phyloP scores from a whole-genome alignment of 2,329 filamentous ascomycete species.

The Pseudogymnoascus sp. region DNA sequence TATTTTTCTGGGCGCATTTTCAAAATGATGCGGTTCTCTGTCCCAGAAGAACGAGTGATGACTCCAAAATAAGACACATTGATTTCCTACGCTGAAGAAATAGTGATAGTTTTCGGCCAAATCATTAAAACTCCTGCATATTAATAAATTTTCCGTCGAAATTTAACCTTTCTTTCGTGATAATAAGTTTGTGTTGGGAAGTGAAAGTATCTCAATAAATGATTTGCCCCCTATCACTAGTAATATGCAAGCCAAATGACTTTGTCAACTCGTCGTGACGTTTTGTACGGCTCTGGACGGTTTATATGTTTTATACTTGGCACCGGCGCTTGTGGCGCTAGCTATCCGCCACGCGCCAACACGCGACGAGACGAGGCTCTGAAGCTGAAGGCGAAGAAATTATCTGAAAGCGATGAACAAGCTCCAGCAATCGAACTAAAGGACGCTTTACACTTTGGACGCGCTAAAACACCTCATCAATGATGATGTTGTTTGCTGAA shows the following conservation, averaged over 20 bases:
- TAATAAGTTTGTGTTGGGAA: background rate
- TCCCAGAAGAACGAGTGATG: background rate
- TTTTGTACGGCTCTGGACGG: background rate
- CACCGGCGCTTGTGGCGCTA: constrained; percentile 5
- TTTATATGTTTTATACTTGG: background rate
- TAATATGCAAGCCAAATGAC: background rate
- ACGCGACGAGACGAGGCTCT: constrained; percentile 8
- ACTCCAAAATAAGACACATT: background rate
- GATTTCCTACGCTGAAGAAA: background rate
- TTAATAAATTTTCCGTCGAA: background rate
- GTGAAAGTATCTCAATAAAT: background rate
- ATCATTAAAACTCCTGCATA: background rate
- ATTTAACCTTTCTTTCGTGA: background rate
- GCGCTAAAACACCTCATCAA: background rate
- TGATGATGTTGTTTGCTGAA: constrained; percentile 56
- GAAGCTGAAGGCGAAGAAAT: constrained; percentile 6
- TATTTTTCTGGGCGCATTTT: constrained; percentile 15
- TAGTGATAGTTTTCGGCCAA: background rate
- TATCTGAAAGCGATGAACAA: background rate
- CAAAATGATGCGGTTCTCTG: constrained; percentile 1
- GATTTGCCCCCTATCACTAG: background rate
- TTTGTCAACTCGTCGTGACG: background rate
- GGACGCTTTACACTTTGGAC: background rate
- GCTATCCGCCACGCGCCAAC: constrained; percentile 2
- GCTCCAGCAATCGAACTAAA: background rate